Conservation (phyloP, 176 grass and related monocot species). For the Areca catechu region DNA sequence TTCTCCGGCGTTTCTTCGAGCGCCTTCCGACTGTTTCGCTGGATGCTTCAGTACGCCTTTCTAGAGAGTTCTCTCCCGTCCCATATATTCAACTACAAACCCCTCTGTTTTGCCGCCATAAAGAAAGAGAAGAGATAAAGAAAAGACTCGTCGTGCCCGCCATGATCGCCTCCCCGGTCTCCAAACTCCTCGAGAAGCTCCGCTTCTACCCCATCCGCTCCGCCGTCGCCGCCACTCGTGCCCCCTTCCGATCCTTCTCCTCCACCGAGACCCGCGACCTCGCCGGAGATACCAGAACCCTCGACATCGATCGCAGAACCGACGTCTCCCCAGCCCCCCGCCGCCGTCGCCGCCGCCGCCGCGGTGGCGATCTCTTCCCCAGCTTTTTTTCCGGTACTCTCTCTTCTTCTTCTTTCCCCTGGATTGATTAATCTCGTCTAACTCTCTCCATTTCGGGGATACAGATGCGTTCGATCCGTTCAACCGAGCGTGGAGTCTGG, state of each 20-base stretch:
- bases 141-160: no score
- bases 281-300: neutral
- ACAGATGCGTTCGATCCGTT: constrained; percentile 28
- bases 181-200: neutral
- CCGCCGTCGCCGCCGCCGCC: neutral
- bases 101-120: no score
- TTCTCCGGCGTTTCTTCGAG: no score
- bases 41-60: no score
- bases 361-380: constrained; percentile 20
- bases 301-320: constrained; percentile 9
- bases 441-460: neutral
- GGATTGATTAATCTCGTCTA: neutral
- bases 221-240: neutral
- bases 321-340: neutral
- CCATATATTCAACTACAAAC: no score
- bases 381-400: constrained; percentile 12
- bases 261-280: neutral
- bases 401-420: neutral
- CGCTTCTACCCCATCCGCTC: neutral
- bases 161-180: no score
- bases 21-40: no score
- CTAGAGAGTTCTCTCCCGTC: no score
- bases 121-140: no score
- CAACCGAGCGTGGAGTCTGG: constrained; percentile 20
- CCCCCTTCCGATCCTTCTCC: constrained; percentile 9